Conservation (phyloP, 2,329 filamentous ascomycete genomes). For the Neopestalotiopsis sp. region DNA sequence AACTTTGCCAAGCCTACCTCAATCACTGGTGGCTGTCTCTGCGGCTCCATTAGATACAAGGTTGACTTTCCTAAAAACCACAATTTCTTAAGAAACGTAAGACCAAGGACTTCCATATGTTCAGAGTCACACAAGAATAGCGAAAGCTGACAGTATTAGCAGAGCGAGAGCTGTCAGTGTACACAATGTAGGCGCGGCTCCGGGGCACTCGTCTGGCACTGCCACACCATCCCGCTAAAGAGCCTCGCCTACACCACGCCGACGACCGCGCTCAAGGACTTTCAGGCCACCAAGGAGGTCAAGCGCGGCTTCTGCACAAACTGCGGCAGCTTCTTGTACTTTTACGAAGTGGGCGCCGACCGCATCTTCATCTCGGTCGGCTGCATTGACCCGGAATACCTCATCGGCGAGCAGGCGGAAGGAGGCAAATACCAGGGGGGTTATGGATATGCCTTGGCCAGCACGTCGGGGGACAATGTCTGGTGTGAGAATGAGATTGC, state of each 20-base stretch:
- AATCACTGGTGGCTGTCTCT: slow-evolving; percentile 59
- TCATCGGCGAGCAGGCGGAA: slow-evolving; percentile 28
- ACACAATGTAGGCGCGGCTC: slow-evolving; percentile 60
- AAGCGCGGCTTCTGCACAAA: slow-evolving; percentile 54
- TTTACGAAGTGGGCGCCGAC: slow-evolving; percentile 40
- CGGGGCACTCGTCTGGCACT: slow-evolving; percentile 50
- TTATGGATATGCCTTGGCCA: slow-evolving; percentile 15
- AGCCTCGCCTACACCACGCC: slow-evolving; percentile 42
- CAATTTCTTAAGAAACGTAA: slow-evolving; percentile 43
- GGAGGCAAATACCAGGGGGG: slow-evolving; percentile 18
- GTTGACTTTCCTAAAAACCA: slow-evolving; percentile 51
- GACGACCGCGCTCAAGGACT: slow-evolving; percentile 43
- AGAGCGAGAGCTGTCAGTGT: slow-evolving; percentile 59
- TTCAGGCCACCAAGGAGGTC: slow-evolving; percentile 43
- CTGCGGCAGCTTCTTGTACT: slow-evolving; percentile 58
- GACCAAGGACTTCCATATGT: neutral
- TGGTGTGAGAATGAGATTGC: slow-evolving; percentile 15
- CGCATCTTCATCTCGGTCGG: slow-evolving; percentile 46
- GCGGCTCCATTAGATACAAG: slow-evolving; percentile 53
- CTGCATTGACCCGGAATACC: slow-evolving; percentile 49
- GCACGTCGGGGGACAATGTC: neutral
- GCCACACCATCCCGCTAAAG: slow-evolving; percentile 42
- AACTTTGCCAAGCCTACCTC: slow-evolving; percentile 38
- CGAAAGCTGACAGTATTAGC: neutral
- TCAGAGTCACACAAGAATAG: neutral